Conservation (phyloP, 805 yeast genomes). For the Myxozyma sirexii region DNA sequence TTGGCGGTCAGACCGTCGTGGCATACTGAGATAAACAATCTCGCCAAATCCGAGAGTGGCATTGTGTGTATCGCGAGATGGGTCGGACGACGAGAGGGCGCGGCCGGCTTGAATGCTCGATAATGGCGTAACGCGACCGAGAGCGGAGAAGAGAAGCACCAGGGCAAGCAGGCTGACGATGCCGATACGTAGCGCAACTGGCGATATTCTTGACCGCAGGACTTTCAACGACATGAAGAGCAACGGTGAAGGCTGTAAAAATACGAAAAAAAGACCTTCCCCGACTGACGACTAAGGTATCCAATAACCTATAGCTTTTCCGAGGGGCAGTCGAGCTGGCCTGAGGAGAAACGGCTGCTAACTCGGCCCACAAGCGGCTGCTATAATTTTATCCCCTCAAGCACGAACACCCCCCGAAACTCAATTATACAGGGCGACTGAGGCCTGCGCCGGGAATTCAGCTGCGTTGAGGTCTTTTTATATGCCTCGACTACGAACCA, state of each 20-base stretch:
- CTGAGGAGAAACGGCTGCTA: too few relatives aligned
- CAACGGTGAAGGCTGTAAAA: neutral
- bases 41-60: slow-evolving; percentile 23
- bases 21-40: slow-evolving; percentile 21
- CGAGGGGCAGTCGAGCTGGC: too few relatives aligned
- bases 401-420: too few relatives aligned
- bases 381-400: too few relatives aligned
- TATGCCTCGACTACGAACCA: too few relatives aligned
- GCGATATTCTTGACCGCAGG: neutral
- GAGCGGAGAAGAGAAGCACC: neutral
- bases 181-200: neutral
- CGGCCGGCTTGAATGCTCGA: neutral
- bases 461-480: too few relatives aligned
- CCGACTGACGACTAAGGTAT: too few relatives aligned
- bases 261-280: too few relatives aligned
- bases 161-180: neutral
- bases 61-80: slow-evolving; percentile 7
- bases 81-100: neutral
- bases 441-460: too few relatives aligned
- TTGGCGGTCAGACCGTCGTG: slow-evolving; percentile 27
- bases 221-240: neutral
- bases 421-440: too few relatives aligned
- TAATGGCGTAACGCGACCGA: neutral
- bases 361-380: too few relatives aligned
- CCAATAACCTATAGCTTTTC: too few relatives aligned